Conservation (phyloP, 176 grass and related monocot species). For the Alopecurus myosuroides region DNA sequence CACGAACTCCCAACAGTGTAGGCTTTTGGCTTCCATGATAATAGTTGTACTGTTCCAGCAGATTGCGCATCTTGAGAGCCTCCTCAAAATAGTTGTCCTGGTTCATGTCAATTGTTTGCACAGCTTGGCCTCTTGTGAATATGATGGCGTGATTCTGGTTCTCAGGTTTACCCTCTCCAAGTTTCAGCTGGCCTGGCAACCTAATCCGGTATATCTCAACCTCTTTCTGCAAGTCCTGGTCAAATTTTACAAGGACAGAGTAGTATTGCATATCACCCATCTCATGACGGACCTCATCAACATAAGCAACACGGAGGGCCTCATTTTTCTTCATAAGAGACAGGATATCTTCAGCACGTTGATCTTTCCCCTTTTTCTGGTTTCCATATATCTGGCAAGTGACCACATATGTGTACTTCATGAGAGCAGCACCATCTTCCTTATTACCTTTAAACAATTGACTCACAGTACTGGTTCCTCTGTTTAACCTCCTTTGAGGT, state of each 20-base stretch:
- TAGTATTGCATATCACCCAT: slow-evolving; percentile 54
- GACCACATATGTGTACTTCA: slow-evolving; percentile 97
- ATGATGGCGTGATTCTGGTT: slow-evolving; percentile 98
- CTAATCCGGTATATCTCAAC: slow-evolving; percentile 92
- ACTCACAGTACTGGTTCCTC: slow-evolving; percentile 66
- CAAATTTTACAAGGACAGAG: slow-evolving; percentile 96
- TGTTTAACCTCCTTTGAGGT: slow-evolving; percentile 50
- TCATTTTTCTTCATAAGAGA: slow-evolving; percentile 94
- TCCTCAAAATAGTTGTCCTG: slow-evolving; percentile 98
- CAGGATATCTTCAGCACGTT: slow-evolving; percentile 75
- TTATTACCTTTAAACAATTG: slow-evolving; percentile 74
- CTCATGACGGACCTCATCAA: slow-evolving; percentile 59
- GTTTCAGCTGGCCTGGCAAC: slow-evolving; percentile 77
- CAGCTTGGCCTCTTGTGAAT: slow-evolving; percentile 88
- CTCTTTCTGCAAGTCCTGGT: slow-evolving; percentile 58
- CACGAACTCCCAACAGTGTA: slow-evolving; percentile 81
- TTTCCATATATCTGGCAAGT: slow-evolving; percentile 93
- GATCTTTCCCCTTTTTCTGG: slow-evolving; percentile 79
- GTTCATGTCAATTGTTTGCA: slow-evolving; percentile 99
- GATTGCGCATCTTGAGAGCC: slow-evolving; percentile 98
- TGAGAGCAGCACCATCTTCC: slow-evolving; percentile 75
- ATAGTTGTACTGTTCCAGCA: slow-evolving; percentile 84
- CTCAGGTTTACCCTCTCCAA: slow-evolving; percentile 98
- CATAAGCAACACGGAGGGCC: slow-evolving; percentile 85
- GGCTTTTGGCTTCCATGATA: slow-evolving; percentile 69